A percentile compares a stretch with the other conserved stretches of the same genome.
These are phyloP conservation scores for Austropuccinia psidii DNA, from an alignment of 1,284 basidiomycete species.

Conservation along the genomic window DNA sequence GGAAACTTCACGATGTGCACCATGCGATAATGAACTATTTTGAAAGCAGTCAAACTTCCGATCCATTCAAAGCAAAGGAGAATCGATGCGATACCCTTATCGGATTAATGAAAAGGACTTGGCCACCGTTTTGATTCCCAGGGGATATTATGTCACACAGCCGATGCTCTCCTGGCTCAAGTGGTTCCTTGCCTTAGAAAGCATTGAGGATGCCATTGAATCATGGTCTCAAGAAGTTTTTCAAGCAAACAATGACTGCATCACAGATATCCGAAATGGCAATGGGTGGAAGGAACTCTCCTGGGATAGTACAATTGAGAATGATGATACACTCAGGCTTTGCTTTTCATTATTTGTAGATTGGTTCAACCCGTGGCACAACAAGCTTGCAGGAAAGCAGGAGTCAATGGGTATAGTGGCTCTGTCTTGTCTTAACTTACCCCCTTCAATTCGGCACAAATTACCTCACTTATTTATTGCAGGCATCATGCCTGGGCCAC, in stretches of 20 bases:
- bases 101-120: too few species aligned
- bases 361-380: conserved; percentile 7
- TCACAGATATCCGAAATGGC: neutral
- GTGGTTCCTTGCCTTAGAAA: neutral
- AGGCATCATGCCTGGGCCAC: neutral
- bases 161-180: neutral
- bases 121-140: too few species aligned
- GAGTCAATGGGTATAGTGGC: neutral
- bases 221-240: neutral
- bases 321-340: neutral
- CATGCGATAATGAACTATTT: too few species aligned
- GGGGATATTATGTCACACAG: neutral
- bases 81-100: too few species aligned
- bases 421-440: conserved; percentile 1
- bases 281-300: neutral
- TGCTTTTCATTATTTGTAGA: conserved; percentile 17
- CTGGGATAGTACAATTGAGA: neutral
- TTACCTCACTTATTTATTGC: neutral
- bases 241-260: neutral
- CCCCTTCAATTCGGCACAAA: neutral
- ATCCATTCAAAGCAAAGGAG: too few species aligned
- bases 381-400: neutral
- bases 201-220: neutral
- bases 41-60: too few species aligned
- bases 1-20: too few species aligned